Base-by-base conservation (phyloP, 441 rosid species). In the Erysimum pusillum region DNA sequence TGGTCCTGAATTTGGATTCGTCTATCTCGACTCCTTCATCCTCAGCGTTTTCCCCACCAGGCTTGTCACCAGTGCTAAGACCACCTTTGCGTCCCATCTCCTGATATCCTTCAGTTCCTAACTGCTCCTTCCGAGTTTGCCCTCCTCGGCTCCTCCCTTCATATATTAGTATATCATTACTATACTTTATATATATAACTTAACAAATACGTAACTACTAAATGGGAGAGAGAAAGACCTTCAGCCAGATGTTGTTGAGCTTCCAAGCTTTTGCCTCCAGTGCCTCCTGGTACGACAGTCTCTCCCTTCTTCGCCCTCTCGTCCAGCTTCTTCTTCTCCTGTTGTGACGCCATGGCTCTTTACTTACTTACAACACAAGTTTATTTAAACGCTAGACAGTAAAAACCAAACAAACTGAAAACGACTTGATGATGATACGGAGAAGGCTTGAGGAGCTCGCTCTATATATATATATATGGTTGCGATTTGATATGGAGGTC, bases 61-160 rank as follows among this genome's bases (percentile, higher is more conserved):
- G 60, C 78, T 82, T 80, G 0, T 86, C 91, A 1, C 63, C 69
- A 4, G 89, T 79, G 81, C 86, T 89, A 8, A 80, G 75, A 56
- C 93, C 95, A 1, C 93, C 97, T 56, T 91, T 91, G 25, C 85
- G 71, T 8, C 95, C 97, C 91, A 90, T 86, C 75, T 91, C 77
- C 66, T 86, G 87, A 53, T 88, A 90, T 70, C 93, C 97, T 78
- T 87, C 91, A 7, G 67, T 77, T 2, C 95, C 93, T 14, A 90
- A 62, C 81, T 91, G 95, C 34, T 86, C 91, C 81, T 73, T 91
- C 68, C 90, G 76, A 4, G 87, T 82, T 74, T 80, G 82, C 22
- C 93, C 93, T 67, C 94, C 93, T 44, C 83, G 83, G 75, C 85
- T 85, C 79, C 97, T 83, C 84, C 94, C 91, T 86, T 10, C 12